Conservation (phyloP, 2,329 filamentous ascomycete species). For the Phaeosphaeriaceae sp. region DNA sequence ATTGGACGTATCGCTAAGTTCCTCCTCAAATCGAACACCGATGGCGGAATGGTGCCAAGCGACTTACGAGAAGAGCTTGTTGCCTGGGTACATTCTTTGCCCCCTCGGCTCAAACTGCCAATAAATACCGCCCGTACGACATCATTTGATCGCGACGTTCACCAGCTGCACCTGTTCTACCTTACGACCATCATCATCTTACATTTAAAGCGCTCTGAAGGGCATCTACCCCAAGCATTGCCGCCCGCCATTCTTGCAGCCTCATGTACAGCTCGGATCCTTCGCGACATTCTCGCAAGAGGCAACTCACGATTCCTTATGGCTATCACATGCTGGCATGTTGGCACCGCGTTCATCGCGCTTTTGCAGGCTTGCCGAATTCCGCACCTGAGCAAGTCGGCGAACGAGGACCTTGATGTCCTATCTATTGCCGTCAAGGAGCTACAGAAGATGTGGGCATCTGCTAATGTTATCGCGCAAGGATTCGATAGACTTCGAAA, state of each 20-base stretch:
- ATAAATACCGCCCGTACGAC: constrained; percentile 24
- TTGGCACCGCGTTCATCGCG: constrained; percentile 30
- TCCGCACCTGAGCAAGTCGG: constrained; percentile 20
- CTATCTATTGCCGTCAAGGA: constrained; percentile 24
- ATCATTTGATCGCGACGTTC: constrained; percentile 28
- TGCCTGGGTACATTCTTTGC: constrained; percentile 26
- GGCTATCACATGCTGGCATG: constrained; percentile 34
- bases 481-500: constrained; percentile 28
- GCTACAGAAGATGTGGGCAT: constrained; percentile 33
- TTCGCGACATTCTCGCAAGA: constrained; percentile 29
- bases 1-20: constrained; percentile 31
- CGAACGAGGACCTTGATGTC: constrained; percentile 29
- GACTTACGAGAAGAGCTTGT: constrained; percentile 27
- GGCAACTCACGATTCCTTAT: constrained; percentile 31
- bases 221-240: constrained; percentile 29
- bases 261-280: constrained; percentile 28
- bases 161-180: constrained; percentile 31
- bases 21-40: constrained; percentile 19
- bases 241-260: constrained; percentile 31
- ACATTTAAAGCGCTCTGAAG: constrained; percentile 28
- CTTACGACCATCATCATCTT: constrained; percentile 31
- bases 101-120: constrained; percentile 16
- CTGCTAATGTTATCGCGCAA: constrained; percentile 27
- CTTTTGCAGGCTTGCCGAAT: constrained; percentile 30
- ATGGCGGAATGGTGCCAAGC: constrained; percentile 13